Conservation (phyloP, 2,329 filamentous ascomycete species). For the Neofusicoccum kwambonambiense region DNA sequence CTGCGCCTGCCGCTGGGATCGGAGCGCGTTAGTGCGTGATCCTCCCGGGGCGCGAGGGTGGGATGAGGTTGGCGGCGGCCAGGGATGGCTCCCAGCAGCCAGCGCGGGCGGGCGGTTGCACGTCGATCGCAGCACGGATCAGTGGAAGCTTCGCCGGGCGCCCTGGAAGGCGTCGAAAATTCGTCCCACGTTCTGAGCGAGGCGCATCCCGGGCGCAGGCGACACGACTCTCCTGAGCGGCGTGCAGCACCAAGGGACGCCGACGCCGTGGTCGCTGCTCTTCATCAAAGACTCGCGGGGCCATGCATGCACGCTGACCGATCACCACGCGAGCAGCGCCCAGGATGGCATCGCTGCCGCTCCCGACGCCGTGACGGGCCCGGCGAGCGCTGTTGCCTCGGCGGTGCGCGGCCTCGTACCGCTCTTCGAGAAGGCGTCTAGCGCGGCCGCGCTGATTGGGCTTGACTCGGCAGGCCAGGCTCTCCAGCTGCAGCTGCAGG, state of each 20-base stretch:
- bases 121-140: constrained; percentile 16
- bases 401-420: constrained; percentile 9
- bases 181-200: not conserved
- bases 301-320: constrained; percentile 10
- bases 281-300: constrained; percentile 15
- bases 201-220: not conserved
- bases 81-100: constrained; percentile 14
- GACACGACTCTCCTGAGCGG: not conserved
- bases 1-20: constrained; percentile 12
- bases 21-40: constrained; percentile 15
- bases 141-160: constrained; percentile 7
- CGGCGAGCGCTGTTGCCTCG: not conserved
- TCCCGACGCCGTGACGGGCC: not conserved
- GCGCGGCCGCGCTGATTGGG: constrained; percentile 8
- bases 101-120: constrained; percentile 13
- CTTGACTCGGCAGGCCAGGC: not conserved
- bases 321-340: constrained; percentile 11
- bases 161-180: constrained; percentile 6
- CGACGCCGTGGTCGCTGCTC: not conserved
- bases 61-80: constrained; percentile 15
- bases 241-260: not conserved
- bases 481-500: not conserved
- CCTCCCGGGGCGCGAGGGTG: constrained; percentile 14
- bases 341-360: constrained; percentile 11
- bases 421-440: constrained; percentile 14